phyloP scores from a whole-genome alignment of 495 filamentous ascomycete species.

The Clavariopsis aquatica region DNA sequence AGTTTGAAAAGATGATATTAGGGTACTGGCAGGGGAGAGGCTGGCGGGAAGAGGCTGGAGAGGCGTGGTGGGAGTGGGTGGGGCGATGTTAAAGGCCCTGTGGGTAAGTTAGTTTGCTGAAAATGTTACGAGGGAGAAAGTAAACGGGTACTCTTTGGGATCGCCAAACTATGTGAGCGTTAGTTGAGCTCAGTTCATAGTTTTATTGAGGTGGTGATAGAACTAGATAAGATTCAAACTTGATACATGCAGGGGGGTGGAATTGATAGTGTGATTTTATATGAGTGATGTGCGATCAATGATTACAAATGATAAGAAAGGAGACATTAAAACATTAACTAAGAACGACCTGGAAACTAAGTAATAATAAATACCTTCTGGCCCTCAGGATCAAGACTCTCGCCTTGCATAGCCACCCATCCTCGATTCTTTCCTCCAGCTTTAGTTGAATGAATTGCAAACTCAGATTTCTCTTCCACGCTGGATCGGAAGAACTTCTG shows the following conservation, averaged over 20 bases:
- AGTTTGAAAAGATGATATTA: slow-evolving; percentile 64
- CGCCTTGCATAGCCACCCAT: slow-evolving; percentile 85
- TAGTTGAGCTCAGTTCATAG: too few relatives aligned
- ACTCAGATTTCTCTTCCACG: slow-evolving; percentile 68
- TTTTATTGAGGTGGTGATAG: too few relatives aligned
- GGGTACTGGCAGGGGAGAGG: slow-evolving; percentile 60
- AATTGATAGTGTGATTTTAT: too few relatives aligned
- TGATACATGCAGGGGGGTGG: too few relatives aligned
- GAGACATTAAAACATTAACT: not conserved
- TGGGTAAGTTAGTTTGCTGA: slow-evolving; percentile 4
- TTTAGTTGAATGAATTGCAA: slow-evolving; percentile 65
- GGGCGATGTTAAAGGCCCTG: slow-evolving; percentile 90
- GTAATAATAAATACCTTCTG: slow-evolving; percentile 75
- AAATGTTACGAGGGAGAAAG: not conserved
- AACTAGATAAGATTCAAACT: too few relatives aligned
- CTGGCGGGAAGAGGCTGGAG: slow-evolving; percentile 75
- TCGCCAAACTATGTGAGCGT: slow-evolving; percentile 80
- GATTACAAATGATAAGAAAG: too few relatives aligned
- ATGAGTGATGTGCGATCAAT: too few relatives aligned
- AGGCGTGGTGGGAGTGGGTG: slow-evolving; percentile 61
- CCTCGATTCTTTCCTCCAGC: slow-evolving; percentile 67
- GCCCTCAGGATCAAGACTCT: slow-evolving; percentile 80
- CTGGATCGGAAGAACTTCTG: slow-evolving; percentile 75
- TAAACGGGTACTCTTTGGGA: slow-evolving; percentile 75
- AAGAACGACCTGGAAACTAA: too few relatives aligned